Evolutionary conservation across 805 yeast species (phyloP).

Genomic region (Candida xiaguanensis): DNA sequence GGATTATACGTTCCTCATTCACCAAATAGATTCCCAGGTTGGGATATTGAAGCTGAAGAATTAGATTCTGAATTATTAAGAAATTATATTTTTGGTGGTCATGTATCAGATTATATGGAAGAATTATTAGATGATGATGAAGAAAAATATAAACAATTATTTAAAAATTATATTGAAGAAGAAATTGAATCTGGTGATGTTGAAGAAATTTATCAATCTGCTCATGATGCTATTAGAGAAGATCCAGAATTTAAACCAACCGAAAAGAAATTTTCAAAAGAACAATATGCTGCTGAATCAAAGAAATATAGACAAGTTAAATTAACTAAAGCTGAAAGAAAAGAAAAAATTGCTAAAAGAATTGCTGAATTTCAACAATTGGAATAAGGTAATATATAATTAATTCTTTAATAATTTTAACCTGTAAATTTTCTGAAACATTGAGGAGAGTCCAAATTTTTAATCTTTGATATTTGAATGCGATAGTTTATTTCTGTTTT

Average conservation of each 20-base stretch:
- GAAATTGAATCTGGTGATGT: slow-evolving; percentile 95
- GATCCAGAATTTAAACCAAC: slow-evolving; percentile 91
- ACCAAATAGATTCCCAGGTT: slow-evolving; percentile 99
- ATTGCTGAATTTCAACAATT: slow-evolving; percentile 74
- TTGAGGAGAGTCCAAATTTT: no score
- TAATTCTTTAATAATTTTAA: no score
- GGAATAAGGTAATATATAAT: no score
- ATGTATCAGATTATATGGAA: slow-evolving; percentile 99
- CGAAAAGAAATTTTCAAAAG: slow-evolving; percentile 92
- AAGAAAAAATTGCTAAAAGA: slow-evolving; percentile 86
- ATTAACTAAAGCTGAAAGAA: slow-evolving; percentile 89
- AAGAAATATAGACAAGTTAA: slow-evolving; percentile 86
- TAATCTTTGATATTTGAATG: no score
- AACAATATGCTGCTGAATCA: slow-evolving; percentile 95
- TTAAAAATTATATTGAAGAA: slow-evolving; percentile 94
- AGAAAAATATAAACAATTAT: slow-evolving; percentile 95
- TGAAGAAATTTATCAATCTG: slow-evolving; percentile 92
- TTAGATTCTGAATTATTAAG: slow-evolving; percentile 95
- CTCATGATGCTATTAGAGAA: slow-evolving; percentile 94
- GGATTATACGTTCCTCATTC: slow-evolving; percentile 99
- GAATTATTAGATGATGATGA: slow-evolving; percentile 99
- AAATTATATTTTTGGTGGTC: slow-evolving; percentile 99
- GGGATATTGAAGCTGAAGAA: slow-evolving; percentile 98
- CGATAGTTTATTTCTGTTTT: no score
- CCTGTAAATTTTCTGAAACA: no score